These are phyloP conservation scores for Boechera divaricarpa DNA, from an alignment of 345 rosid genomes.

Conservation along the genomic window DNA sequence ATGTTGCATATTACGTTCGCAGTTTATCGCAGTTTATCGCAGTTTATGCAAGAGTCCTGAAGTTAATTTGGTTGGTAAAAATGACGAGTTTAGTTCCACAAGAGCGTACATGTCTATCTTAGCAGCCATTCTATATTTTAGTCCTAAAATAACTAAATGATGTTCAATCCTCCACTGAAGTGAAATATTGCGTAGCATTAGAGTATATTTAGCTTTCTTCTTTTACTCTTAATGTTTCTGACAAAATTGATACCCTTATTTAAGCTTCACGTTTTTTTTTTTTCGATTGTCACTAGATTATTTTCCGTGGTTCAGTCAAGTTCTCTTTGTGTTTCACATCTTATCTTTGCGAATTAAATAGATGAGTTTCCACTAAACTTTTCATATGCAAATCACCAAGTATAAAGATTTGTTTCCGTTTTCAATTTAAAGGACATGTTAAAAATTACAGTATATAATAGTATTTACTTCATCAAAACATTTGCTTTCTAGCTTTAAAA, in stretches of 20 bases:
- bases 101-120: background rate
- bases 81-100: background rate
- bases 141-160: background rate
- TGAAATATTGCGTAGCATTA: background rate
- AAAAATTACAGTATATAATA: background rate
- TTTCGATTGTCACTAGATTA: background rate
- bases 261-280: background rate
- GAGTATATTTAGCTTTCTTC: too few relatives aligned
- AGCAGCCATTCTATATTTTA: background rate
- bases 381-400: background rate
- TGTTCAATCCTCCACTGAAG: background rate
- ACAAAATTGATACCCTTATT: background rate
- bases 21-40: background rate
- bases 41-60: background rate
- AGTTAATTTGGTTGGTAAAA: too few relatives aligned
- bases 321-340: too few relatives aligned
- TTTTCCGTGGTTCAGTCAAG: background rate
- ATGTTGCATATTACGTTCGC: background rate
- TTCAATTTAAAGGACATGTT: background rate
- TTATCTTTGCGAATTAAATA: too few relatives aligned
- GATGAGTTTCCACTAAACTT: background rate
- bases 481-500: background rate
- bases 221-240: background rate
- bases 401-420: background rate
- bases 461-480: background rate